phyloP scores from a whole-genome alignment of 2,329 filamentous ascomycete genomes.

The Cryphonectria nitschkei region DNA sequence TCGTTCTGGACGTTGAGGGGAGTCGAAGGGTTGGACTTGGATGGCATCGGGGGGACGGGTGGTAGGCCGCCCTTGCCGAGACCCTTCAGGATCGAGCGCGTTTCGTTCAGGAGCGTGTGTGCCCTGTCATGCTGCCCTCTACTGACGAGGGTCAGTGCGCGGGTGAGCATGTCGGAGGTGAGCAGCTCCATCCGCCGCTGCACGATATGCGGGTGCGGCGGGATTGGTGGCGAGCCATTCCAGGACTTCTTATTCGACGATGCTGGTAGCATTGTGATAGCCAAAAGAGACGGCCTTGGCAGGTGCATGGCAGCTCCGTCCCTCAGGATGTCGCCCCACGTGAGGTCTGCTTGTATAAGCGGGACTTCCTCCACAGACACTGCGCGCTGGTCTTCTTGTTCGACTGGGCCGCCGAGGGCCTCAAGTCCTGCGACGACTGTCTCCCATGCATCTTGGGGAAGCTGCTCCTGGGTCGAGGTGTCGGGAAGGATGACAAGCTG shows the following conservation, averaged over 20 bases:
- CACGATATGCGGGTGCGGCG: conserved; percentile 91
- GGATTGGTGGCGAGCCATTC: conserved; percentile 77
- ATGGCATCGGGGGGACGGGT: conserved; percentile 72
- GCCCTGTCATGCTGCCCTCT: conserved; percentile 92
- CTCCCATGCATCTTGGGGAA: conserved; percentile 95
- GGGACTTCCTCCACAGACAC: conserved; percentile 93
- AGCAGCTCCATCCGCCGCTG: conserved; percentile 97
- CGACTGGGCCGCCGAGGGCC: conserved; percentile 84
- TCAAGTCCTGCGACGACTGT: conserved; percentile 95
- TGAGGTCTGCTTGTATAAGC: conserved; percentile 90
- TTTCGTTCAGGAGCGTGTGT: conserved; percentile 90
- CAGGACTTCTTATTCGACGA: conserved; percentile 64
- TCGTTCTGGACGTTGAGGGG: conserved; percentile 49
- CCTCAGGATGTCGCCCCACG: conserved; percentile 89
- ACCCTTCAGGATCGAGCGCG: conserved; percentile 91
- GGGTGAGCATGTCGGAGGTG: conserved; percentile 95
- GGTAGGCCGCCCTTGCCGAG: conserved; percentile 93
- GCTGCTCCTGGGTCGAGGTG: conserved; percentile 76
- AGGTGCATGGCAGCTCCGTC: conserved; percentile 86
- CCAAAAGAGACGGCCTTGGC: conserved; percentile 85
- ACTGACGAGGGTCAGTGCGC: conserved; percentile 87
- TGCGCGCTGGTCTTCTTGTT: conserved; percentile 81
- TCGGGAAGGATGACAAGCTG: conserved; percentile 93
- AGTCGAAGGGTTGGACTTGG: conserved; percentile 52
- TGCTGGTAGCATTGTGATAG: conserved; percentile 92